A percentile compares a stretch with the other conserved stretches of the same genome.
Evolutionary conservation across 2,329 filamentous ascomycete genomes (phyloP).

Genomic region (Neopestalotiopsis clavispora): DNA sequence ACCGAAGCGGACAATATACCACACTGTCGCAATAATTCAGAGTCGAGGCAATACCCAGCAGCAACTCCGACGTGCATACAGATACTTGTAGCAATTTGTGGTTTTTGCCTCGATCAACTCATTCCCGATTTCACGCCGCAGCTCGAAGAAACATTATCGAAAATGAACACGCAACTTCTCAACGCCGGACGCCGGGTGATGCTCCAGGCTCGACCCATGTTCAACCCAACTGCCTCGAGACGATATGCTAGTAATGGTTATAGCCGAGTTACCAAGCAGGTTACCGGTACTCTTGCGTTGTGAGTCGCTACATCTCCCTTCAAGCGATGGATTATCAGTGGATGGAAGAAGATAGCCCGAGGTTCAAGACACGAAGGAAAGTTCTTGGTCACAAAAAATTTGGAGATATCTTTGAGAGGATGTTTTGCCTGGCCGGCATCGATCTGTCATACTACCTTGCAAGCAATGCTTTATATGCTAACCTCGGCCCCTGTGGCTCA

Average conservation of each 20-base stretch:
- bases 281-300: not conserved
- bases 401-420: not conserved
- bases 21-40: too few relatives aligned
- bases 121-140: not conserved
- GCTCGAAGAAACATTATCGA: not conserved
- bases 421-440: not conserved
- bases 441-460: too few relatives aligned
- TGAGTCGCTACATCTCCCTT: not conserved
- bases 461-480: too few relatives aligned
- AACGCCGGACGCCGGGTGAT: slow-evolving; percentile 8
- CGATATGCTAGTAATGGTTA: not conserved
- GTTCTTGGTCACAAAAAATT: too few relatives aligned
- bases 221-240: not conserved
- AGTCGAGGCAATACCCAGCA: too few relatives aligned
- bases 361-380: too few relatives aligned
- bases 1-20: too few relatives aligned
- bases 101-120: too few relatives aligned
- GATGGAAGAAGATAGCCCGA: too few relatives aligned
- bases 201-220: not conserved
- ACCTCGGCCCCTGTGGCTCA: too few relatives aligned
- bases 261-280: not conserved
- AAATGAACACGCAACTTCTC: slow-evolving; percentile 8
- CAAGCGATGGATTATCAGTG: not conserved
- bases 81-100: too few relatives aligned
- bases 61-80: too few relatives aligned